Evolutionary conservation across 2,329 filamentous ascomycete species (phyloP).

Genomic region (Apiospora phragmitis): DNA sequence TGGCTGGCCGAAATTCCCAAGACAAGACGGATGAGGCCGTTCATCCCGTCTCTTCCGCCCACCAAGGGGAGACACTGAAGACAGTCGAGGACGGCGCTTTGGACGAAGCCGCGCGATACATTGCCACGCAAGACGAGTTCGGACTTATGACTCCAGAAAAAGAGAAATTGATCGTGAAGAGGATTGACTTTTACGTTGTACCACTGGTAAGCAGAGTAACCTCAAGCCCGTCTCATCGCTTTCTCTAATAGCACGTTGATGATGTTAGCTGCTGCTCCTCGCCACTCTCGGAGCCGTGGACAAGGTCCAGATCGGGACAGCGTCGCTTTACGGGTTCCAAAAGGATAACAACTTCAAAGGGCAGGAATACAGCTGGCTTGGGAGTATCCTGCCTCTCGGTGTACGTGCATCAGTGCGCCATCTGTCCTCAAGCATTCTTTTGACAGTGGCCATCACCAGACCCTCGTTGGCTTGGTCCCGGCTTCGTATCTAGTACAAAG

Average conservation of each 20-base stretch:
- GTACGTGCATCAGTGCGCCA: slow-evolving; percentile 19
- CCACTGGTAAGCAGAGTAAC: slow-evolving; percentile 23
- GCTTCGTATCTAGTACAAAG: slow-evolving; percentile 29
- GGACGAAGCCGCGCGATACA: slow-evolving; percentile 24
- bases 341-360: slow-evolving; percentile 33
- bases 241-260: background rate
- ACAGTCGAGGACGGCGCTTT: slow-evolving; percentile 17
- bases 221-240: background rate
- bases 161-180: slow-evolving; percentile 29
- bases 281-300: slow-evolving; percentile 33
- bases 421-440: background rate
- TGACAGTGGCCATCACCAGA: slow-evolving; percentile 1
- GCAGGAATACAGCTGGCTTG: slow-evolving; percentile 34
- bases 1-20: background rate
- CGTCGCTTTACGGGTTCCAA: slow-evolving; percentile 35
- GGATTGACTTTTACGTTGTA: slow-evolving; percentile 30
- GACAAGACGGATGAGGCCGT: background rate
- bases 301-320: slow-evolving; percentile 34
- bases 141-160: slow-evolving; percentile 29
- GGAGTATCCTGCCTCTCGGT: slow-evolving; percentile 31
- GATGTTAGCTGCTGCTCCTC: slow-evolving; percentile 29
- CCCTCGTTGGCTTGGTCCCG: slow-evolving; percentile 25
- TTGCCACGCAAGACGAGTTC: slow-evolving; percentile 23
- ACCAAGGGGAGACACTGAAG: background rate
- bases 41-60: background rate